phyloP scores from a whole-genome alignment of 108 stramenopile genomes.

The Fragilariopsis cylindrus region DNA sequence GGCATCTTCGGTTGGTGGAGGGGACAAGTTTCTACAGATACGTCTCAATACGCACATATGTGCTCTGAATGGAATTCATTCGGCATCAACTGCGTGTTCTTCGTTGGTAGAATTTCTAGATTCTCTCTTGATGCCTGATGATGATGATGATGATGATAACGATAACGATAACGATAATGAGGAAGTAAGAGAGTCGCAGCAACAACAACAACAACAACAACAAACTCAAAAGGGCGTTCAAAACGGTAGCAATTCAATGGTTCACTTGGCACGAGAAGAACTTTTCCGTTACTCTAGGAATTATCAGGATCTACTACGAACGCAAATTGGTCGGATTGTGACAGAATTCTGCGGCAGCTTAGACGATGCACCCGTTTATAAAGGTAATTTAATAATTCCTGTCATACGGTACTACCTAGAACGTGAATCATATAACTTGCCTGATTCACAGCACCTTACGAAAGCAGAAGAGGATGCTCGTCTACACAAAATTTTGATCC shows the following conservation, averaged over 20 bases:
- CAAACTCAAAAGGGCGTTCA: neutral
- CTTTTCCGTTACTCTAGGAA: constrained; percentile 56
- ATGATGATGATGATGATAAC: constrained; percentile 11
- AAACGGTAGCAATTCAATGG: constrained; percentile 50
- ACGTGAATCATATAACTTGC: constrained; percentile 62
- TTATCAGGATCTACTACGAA: constrained; percentile 50
- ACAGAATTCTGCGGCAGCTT: constrained; percentile 61
- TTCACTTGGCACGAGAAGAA: constrained; percentile 76
- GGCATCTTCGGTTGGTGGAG: constrained; percentile 30
- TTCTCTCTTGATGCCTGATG: constrained; percentile 37
- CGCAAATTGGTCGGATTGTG: constrained; percentile 42
- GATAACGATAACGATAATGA: neutral
- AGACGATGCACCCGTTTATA: constrained; percentile 26
- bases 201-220: neutral
- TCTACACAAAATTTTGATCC: constrained; percentile 53
- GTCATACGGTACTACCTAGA: constrained; percentile 64
- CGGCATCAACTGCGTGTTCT: constrained; percentile 63
- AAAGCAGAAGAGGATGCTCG: constrained; percentile 66
- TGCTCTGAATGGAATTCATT: constrained; percentile 71
- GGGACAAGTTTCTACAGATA: constrained; percentile 42
- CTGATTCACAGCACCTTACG: constrained; percentile 50
- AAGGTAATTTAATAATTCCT: constrained; percentile 47
- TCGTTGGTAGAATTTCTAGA: constrained; percentile 65
- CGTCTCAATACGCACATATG: constrained; percentile 69
- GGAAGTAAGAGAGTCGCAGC: neutral